Evolutionary conservation across 2,329 filamentous ascomycete species (phyloP), one percentile per base, ranked within the genome.

Genomic region (Colletotrichum kahawae): DNA sequence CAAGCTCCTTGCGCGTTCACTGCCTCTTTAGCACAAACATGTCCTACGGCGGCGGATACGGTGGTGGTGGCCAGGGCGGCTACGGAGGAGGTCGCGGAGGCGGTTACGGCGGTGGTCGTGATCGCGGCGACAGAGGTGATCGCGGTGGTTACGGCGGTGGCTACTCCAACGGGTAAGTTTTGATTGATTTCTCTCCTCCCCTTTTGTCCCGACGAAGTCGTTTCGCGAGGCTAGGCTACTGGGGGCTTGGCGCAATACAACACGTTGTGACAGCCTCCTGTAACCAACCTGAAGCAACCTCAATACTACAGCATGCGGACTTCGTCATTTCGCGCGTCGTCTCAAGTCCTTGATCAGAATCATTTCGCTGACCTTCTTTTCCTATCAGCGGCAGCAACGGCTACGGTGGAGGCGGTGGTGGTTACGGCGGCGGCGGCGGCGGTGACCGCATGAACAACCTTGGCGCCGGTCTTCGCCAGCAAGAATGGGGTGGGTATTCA

Each of bases 371-470:
- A 89, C 83, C 56, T 16, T 10, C 34, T 66, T 70, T 74, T 51
- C 6, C 43, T 34, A 77, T 80, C 77, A 89, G 90, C 78, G 88
- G 88, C 79, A 84, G 87, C 76, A 87, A 87, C 76, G 87, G 89
- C 69, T 82, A 83, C 27, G 83, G 85, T 54, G 81, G 81, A 51
- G 82, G 82, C 43, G 82, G 85, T 56, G 81, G 81, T 57, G 82
- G 82, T 51, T 82, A 82, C 56, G 81, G 81, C 77, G 86, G 90
- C 71, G 92, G 90, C 78, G 93, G 90, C 79, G 95, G 95, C 79
- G 96, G 96, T 85, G 97, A 99, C 87, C 93, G 95, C 81, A 99
- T 99, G 97, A 94, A 93, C 80, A 93, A 94, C 84, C 94, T 99
- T 77, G 97, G 97, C 81, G 90, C 95, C 78, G 93, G 93, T 80